Base-by-base conservation (phyloP, 306 rosid genomes). In the Hippophae tibetana region DNA sequence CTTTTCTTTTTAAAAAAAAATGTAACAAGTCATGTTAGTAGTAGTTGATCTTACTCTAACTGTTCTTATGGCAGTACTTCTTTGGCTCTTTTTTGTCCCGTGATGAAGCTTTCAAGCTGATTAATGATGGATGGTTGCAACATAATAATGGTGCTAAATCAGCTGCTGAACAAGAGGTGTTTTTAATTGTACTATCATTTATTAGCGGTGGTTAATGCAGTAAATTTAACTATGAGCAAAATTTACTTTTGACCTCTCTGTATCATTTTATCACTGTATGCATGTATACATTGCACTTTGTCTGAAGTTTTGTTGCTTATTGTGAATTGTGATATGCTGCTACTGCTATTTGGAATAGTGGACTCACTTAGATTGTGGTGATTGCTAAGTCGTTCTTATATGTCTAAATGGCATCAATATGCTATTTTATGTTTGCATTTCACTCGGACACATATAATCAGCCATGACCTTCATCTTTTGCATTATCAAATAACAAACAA, bases 21-120 rank as follows among this genome's bases (percentile, higher is more conserved):
- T 31, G 7, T 70, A 31, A 31, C 38, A 31, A 31, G 66, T 52
- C 54, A 41, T 78, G 65, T 54, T 44, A 55, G 61, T 66, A 6
- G 70, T 51, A 57, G 71, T 62, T 49, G 58, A 55, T 67, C 80
- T 70, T 26, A 31, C 0, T 31, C 50, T 31, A 56, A 13, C 49
- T 60, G 50, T 70, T 71, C 67, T 58, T 72, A 72, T 74, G 62
- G 79, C 95, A 93, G 99, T 58, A 82, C 76, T 93, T 93, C 72
- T 93, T 93, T 68, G 95, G 83, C 23, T 93, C 97, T 63, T 93
- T 88, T 70, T 75, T 93, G 63, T 93, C 94, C 51, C 97, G 95
- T 56, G 99, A 93, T 47, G 99, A 93, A 58, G 99, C 99, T 57
- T 80, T n/a, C n/a, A n/a, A n/a, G n/a, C n/a, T n/a, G n/a, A n/a